Percentiles rank a stretch among this genome's conserved stretches.
These are phyloP conservation scores for Claviceps sp. DNA, from an alignment of 2,329 filamentous ascomycete species.

Conservation along the genomic window DNA sequence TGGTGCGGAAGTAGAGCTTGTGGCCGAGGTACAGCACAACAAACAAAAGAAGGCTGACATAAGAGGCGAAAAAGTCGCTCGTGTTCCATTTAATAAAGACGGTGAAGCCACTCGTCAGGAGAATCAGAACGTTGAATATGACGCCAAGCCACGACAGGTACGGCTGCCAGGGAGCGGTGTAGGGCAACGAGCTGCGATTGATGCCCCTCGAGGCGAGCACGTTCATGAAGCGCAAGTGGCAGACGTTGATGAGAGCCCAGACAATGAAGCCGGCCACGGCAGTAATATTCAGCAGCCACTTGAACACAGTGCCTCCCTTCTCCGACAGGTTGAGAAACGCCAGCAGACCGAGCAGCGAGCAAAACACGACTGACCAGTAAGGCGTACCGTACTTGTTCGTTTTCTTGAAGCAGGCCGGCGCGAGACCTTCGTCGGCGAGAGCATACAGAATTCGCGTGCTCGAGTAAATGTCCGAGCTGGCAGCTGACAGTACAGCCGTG, in stretches of 20 bases:
- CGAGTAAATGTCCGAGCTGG: slow-evolving; percentile 65
- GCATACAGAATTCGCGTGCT: slow-evolving; percentile 55
- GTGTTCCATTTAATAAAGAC: slow-evolving; percentile 51
- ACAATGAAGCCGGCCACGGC: slow-evolving; percentile 57
- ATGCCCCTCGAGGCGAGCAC: slow-evolving; percentile 43
- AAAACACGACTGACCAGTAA: slow-evolving; percentile 41
- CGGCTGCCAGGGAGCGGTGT: slow-evolving; percentile 48
- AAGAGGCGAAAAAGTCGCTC: slow-evolving; percentile 48
- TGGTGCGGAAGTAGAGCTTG: slow-evolving; percentile 35
- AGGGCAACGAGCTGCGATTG: slow-evolving; percentile 43
- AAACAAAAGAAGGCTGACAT: slow-evolving; percentile 53
- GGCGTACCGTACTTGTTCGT: slow-evolving; percentile 52
- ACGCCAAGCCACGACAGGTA: slow-evolving; percentile 53
- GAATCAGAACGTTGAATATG: slow-evolving; percentile 50
- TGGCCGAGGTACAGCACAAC: slow-evolving; percentile 45
- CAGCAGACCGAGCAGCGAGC: slow-evolving; percentile 45
- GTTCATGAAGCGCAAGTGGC: slow-evolving; percentile 53
- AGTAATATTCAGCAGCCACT: slow-evolving; percentile 61
- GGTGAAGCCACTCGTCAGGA: slow-evolving; percentile 56
- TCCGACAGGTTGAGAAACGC: slow-evolving; percentile 54
- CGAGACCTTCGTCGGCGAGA: slow-evolving; percentile 50
- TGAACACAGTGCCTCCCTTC: slow-evolving; percentile 47
- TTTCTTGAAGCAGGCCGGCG: slow-evolving; percentile 43
- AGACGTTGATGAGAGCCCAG: slow-evolving; percentile 53
- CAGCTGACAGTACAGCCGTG: slow-evolving; percentile 65